Base-by-base conservation (phyloP, 2,329 filamentous ascomycete genomes). In the Ophiostoma pallidulum region DNA sequence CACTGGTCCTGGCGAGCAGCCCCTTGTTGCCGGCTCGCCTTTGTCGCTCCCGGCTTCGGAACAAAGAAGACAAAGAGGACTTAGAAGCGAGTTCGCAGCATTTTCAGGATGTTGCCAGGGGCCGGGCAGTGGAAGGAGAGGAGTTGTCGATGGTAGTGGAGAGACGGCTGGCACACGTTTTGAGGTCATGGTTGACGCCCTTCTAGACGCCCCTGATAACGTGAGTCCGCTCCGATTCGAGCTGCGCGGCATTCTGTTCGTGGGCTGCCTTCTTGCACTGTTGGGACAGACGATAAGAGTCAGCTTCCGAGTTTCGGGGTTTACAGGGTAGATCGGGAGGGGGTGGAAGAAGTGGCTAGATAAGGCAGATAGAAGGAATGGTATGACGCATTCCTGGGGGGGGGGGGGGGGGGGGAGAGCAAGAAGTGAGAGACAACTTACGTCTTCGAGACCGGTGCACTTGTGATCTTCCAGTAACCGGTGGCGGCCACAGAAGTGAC, bases 181-280 rank as follows among this genome's bases (percentile, higher is more conserved):
- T 29, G n/a, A 19, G n/a, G n/a, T n/a, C n/a, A n/a, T n/a, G n/a
- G n/a, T n/a, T n/a, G n/a, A n/a, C n/a, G n/a, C n/a, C n/a, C 24
- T 28, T 10, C 67, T 77, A 95, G 65, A 94, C 83, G 53, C 90
- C 90, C 69, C 86, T 90, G 70, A 97, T 92, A 59, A 94, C 89
- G 54, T 91, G 84, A 40, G 92, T 98, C 62, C 91, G 78, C 75
- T 98, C 91, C 49, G 82, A 80, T 67, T 96, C 87, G 62, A 98
- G 74, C 70, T 94, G 90, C 56, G 89, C 85, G 51, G 88, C 86
- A 65, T 98, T 98, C 56, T 89, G 82, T 65, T 94, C 88, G 68
- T 95, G 88, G 41, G 87, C 91, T 66, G 95, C 89, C 73, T 94
- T 92, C 77, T 96, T 95, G 77, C 91, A 96, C 80, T 84, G 35